A percentile compares a stretch with the other conserved stretches of the same genome.
Evolutionary conservation across 73 alveolate genomes (phyloP).

Genomic region (Durusdinium trenchii): DNA sequence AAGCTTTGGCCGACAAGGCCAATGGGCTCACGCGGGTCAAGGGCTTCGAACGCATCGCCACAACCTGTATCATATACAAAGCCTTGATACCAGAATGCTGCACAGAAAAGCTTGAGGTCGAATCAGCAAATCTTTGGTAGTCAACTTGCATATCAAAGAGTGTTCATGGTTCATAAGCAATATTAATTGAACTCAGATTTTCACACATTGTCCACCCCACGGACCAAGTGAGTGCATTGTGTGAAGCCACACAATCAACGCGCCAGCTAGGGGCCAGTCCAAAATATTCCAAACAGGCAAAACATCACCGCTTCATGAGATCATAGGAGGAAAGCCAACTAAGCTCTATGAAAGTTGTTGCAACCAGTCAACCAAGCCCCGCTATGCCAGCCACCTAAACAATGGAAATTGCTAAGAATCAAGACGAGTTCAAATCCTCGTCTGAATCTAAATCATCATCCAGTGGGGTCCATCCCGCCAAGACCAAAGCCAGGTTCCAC

Average conservation of each 20-base stretch:
- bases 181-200: not conserved
- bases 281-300: no score
- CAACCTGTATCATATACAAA: not conserved
- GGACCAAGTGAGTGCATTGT: not conserved
- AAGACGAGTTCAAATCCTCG: not conserved
- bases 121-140: not conserved
- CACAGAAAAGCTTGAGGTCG: not conserved
- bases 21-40: not conserved
- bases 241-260: not conserved
- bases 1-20: not conserved
- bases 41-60: not conserved
- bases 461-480: not conserved
- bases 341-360: not conserved
- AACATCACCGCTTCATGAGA: no score
- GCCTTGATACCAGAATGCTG: not conserved
- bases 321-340: no score
- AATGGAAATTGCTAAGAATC: not conserved
- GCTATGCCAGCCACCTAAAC: not conserved
- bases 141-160: not conserved
- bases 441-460: not conserved
- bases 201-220: not conserved
- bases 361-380: not conserved
- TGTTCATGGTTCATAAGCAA: not conserved
- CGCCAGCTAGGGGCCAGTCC: constrained; percentile 7
- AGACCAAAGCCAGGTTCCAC: not conserved